These are phyloP conservation scores for Phytopythium sindhum DNA, from an alignment of 352 stramenopile species.

Conservation along the genomic window DNA sequence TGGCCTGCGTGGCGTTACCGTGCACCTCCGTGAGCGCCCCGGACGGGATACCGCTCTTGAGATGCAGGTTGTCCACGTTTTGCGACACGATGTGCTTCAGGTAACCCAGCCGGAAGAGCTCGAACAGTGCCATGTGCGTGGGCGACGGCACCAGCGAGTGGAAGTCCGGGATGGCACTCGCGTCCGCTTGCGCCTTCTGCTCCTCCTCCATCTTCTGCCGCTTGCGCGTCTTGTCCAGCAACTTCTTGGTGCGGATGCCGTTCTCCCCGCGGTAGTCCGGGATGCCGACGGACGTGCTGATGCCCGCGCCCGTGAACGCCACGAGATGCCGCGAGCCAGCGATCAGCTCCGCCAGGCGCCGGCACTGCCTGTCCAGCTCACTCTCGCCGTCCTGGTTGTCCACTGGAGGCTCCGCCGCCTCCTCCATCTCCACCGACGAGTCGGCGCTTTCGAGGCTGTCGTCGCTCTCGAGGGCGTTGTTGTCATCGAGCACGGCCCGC, in stretches of 20 bases:
- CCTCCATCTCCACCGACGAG: slow-evolving; percentile 4
- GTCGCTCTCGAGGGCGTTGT: slow-evolving; percentile 8
- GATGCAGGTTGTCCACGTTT: slow-evolving; percentile 83
- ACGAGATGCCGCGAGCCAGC: slow-evolving; percentile 60
- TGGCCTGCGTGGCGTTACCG: slow-evolving; percentile 77
- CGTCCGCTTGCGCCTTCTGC: background rate
- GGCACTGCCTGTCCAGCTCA: slow-evolving; percentile 54
- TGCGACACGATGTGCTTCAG: slow-evolving; percentile 81
- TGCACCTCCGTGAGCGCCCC: slow-evolving; percentile 69
- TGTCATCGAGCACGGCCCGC: slow-evolving; percentile 8
- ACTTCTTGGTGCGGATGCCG: slow-evolving; percentile 65
- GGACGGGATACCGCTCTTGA: slow-evolving; percentile 71
- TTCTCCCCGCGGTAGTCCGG: slow-evolving; percentile 82
- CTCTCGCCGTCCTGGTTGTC: slow-evolving; percentile 8
- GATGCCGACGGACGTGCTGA: slow-evolving; percentile 76
- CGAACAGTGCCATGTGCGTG: slow-evolving; percentile 79
- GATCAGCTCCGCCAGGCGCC: slow-evolving; percentile 58
- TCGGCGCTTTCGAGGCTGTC: slow-evolving; percentile 3
- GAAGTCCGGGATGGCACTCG: slow-evolving; percentile 57
- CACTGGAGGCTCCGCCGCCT: background rate
- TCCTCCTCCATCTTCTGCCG: slow-evolving; percentile 16
- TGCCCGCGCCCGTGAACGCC: slow-evolving; percentile 76
- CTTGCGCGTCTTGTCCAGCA: slow-evolving; percentile 16
- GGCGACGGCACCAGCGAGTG: slow-evolving; percentile 62
- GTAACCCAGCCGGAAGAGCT: slow-evolving; percentile 68